Percentiles rank a stretch among this genome's conserved stretches.
Conservation (phyloP, 2,329 filamentous ascomycete genomes). For the Niveomyces coronatus region DNA sequence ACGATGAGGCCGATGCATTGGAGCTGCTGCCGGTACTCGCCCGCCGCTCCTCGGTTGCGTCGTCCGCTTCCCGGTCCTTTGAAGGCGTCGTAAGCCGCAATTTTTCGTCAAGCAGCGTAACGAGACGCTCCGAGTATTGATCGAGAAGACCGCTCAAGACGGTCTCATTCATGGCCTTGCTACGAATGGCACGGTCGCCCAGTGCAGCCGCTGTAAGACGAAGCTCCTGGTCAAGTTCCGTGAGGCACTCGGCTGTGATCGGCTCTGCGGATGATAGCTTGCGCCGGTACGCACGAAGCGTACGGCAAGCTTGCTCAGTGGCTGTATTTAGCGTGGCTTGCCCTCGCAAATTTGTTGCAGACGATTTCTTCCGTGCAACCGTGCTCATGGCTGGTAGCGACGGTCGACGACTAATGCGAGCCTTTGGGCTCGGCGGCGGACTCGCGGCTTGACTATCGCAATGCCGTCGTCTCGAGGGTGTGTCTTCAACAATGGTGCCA, state of each 20-base stretch:
- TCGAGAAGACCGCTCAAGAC: conserved; percentile 56
- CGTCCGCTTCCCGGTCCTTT: conserved; percentile 21
- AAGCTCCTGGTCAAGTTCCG: conserved; percentile 54
- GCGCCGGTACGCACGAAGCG: conserved; percentile 51
- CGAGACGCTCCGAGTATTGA: conserved; percentile 63
- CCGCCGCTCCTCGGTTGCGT: conserved; percentile 20
- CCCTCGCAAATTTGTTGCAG: conserved; percentile 34
- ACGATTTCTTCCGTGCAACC: conserved; percentile 39
- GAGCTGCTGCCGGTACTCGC: conserved; percentile 25
- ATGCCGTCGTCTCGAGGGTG: conserved; percentile 34
- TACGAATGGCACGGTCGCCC: conserved; percentile 44
- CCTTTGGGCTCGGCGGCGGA: conserved; percentile 40
- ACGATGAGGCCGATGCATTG: conserved; percentile 24
- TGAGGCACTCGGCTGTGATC: conserved; percentile 46
- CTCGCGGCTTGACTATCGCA: conserved; percentile 36
- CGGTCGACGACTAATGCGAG: conserved; percentile 36
- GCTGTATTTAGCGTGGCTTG: conserved; percentile 50
- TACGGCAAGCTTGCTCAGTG: conserved; percentile 54
- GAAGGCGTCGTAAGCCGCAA: conserved; percentile 38
- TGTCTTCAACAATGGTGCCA: conserved; percentile 32
- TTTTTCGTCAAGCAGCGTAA: conserved; percentile 63
- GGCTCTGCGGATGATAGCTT: conserved; percentile 48
- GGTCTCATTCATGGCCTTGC: conserved; percentile 45
- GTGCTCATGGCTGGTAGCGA: conserved; percentile 42
- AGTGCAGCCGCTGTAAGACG: conserved; percentile 52